Conservation (phyloP, 306 rosid species). For the Cucumis sativus region Cucumber_9930_V3 NC_026656.2:1327001-1327500, state of each 20-base stretch:
- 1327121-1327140: background rate
- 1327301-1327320: background rate
- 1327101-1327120: background rate
- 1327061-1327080: too few relatives aligned
- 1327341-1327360: background rate
- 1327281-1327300: background rate
- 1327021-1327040: slow-evolving; percentile 11
- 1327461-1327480: background rate
- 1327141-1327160: background rate
- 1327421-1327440: background rate
- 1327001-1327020: background rate
- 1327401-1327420: background rate
- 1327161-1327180: background rate
- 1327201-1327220: background rate
- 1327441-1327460: background rate
- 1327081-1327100: background rate
- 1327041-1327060: background rate
- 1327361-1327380: background rate
- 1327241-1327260: slow-evolving; percentile 1
- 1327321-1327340: background rate
- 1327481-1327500: slow-evolving; percentile 7
- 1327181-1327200: slow-evolving; percentile 1
- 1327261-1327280: background rate
- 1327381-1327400: background rate
- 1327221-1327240: background rate